Base-by-base conservation (phyloP, 192 early-diverging fungal species). In the Gamsiella multidivaricata region DNA sequence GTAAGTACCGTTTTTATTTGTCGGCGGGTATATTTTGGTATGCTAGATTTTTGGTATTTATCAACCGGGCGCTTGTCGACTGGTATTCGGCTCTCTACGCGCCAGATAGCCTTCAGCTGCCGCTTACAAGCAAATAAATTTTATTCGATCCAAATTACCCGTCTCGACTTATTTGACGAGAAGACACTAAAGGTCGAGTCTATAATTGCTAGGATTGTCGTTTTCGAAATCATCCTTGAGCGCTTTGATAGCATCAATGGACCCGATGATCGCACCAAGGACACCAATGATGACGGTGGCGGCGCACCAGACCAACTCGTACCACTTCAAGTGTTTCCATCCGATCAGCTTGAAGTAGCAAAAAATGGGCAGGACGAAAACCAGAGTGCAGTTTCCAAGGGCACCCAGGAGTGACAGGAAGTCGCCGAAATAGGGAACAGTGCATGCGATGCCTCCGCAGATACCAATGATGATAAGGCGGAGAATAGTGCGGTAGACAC, bases 331-430 rank as follows among this genome's bases (percentile, higher is more conserved):
- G 7, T 67, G 78, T 8, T 79, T 47, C 85, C 88, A 88, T 8
- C 93, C 93, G 61, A 88, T 85, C 41, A 96, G 66, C 79, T 88
- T 89, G 34, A 91, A 82, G 61, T 95, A 91, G 81, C 88, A 94
- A 12, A 94, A 28, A 29, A 94, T 85, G 1, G 94, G 94, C 37
- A 96, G 84, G 50, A 95, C 82, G 68, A 96, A 96, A 78, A 96
- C 93, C 22, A 94, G 83, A 17, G 86, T 80, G 43, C 86, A 90
- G 62, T 92, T 94, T 36, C 90, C 87, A 11, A 94, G 67, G 6
- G 93, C 91, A n/a, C 94, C 93, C n/a, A 96, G 56, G n/a, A 96
- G 82, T 3, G 88, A 88, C 85, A 95, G 84, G 23, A 94, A 82
- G 64, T 92, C 88, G 50, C 86, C 87, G 84, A 96, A 95, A 82